These are phyloP conservation scores for Isochrysis galbana DNA, from an alignment of 78 protist species.

Conservation along the genomic window DNA sequence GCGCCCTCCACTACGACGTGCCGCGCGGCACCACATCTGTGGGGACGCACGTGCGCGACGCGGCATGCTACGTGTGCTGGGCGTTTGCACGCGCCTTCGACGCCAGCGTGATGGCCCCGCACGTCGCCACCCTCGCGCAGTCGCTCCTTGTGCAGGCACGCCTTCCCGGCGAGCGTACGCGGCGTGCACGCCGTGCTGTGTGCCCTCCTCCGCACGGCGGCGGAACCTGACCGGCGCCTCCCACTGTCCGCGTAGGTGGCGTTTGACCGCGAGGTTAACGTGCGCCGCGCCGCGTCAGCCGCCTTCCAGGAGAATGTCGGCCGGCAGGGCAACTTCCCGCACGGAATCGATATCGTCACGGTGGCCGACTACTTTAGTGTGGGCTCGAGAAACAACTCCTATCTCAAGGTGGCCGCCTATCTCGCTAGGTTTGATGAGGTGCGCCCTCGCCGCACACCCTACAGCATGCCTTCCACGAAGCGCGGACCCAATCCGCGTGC, in stretches of 20 bases:
- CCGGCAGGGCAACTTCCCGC: constrained; percentile 87
- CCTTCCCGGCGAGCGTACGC: no score
- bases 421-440: no score
- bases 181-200: no score
- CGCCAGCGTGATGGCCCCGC: constrained; percentile 48
- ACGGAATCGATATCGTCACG: constrained; percentile 85
- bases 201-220: no score
- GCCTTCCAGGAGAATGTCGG: constrained; percentile 97
- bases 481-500: no score
- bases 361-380: constrained; percentile 87
- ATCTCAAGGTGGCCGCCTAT: no score
- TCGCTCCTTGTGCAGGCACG: neutral
- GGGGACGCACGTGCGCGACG: constrained; percentile 95
- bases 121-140: constrained; percentile 49
- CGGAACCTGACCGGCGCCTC: no score
- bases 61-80: constrained; percentile 96
- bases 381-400: no score
- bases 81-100: constrained; percentile 94
- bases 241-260: no score
- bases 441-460: no score
- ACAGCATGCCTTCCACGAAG: no score
- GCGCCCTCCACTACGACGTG: constrained; percentile 62
- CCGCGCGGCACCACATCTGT: constrained; percentile 63
- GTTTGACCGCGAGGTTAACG: constrained; percentile 87
- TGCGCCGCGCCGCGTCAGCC: constrained; percentile 96